Base-by-base conservation (phyloP, 176 grass and related monocot species). In the Tillandsia fasciculata region DNA sequence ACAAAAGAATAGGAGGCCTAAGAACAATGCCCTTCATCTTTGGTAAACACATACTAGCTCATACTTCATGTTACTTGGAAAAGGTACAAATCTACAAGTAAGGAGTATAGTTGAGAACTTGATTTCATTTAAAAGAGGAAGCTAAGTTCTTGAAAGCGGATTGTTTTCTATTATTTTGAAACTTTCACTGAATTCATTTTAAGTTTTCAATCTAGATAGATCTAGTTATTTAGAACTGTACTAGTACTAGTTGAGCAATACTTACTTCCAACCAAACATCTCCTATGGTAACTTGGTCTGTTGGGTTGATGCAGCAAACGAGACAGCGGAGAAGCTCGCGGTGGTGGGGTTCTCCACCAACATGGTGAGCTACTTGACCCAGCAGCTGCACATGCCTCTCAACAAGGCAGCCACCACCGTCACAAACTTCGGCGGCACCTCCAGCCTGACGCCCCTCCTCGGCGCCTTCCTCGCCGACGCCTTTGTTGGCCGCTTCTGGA, bases 1-100 rank as follows among this genome's bases (percentile, higher is more conserved):
- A 26, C 3, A 82, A 29, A 72, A 82, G 27, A 69, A 87, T 80
- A 75, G 90, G 90, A 56, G 90, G 90, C 49, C 70, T 95, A 1
- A 84, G 67, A 75, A 90, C 90, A 82, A 90, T 95, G 90, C 90
- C 90, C 50, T 90, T 82, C 81, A 95, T 95, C 70, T 95, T 95
- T 20, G 90, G 90, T 95, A 50, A 70, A 70, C 24, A 53, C 70
- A 50, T 26, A 49, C 29, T 24, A 76, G 27, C 20, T 50, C 10
- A 70, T n/a, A 20, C 12, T 8, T 10, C 9, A 50, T 22, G 11
- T 20, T 70, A 26, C 70, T 58, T 42, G 33, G 33, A 42, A 5
- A 42, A 42, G 33, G 33, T 42, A 42, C 33, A 42, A 0, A 42
- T 42, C 33, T 42, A 42, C 5, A 6, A 42, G 33, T 42, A 7